These are phyloP conservation scores for Coemansia sp. DNA, from an alignment of 192 early-diverging fungal species.

Conservation along the genomic window DNA sequence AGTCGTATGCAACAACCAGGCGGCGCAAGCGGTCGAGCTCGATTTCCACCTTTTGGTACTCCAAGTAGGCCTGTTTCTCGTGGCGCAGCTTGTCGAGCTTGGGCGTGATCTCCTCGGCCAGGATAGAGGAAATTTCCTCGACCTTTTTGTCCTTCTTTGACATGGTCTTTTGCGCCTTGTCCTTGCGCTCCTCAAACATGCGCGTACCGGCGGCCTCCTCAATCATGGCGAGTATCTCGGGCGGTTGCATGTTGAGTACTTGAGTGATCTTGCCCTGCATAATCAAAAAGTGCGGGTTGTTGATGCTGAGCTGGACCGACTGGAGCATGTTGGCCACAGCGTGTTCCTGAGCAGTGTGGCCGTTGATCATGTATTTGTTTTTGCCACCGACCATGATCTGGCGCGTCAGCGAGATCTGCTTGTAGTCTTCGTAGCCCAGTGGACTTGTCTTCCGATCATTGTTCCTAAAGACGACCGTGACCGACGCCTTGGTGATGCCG, in stretches of 20 bases:
- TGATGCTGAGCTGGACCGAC: slow-evolving; percentile 97
- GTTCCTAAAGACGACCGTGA: slow-evolving; percentile 96
- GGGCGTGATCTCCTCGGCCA: slow-evolving; percentile 87
- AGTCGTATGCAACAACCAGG: slow-evolving; percentile 83
- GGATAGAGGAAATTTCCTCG: slow-evolving; percentile 80
- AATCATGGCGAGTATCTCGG: slow-evolving; percentile 95
- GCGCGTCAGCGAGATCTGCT: slow-evolving; percentile 90
- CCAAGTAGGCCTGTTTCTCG: slow-evolving; percentile 84
- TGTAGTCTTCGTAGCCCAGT: slow-evolving; percentile 79
- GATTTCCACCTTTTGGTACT: slow-evolving; percentile 88
- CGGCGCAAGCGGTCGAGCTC: slow-evolving; percentile 85
- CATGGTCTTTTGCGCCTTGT: slow-evolving; percentile 91
- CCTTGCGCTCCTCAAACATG: slow-evolving; percentile 98
- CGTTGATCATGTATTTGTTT: slow-evolving; percentile 98
- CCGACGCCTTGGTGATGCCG: slow-evolving; percentile 95
- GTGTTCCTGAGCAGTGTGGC: slow-evolving; percentile 83
- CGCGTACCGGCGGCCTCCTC: slow-evolving; percentile 98
- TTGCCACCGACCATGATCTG: slow-evolving; percentile 89
- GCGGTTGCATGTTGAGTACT: slow-evolving; percentile 98
- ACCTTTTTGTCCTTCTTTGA: slow-evolving; percentile 95
- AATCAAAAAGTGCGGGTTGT: slow-evolving; percentile 99
- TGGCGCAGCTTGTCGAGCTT: slow-evolving; percentile 86
- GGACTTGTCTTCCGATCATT: slow-evolving; percentile 79
- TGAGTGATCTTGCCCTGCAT: slow-evolving; percentile 99
- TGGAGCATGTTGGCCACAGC: slow-evolving; percentile 91